Conservation (phyloP, 192 early-diverging fungal species). For the Coemansia pectinata region DNA sequence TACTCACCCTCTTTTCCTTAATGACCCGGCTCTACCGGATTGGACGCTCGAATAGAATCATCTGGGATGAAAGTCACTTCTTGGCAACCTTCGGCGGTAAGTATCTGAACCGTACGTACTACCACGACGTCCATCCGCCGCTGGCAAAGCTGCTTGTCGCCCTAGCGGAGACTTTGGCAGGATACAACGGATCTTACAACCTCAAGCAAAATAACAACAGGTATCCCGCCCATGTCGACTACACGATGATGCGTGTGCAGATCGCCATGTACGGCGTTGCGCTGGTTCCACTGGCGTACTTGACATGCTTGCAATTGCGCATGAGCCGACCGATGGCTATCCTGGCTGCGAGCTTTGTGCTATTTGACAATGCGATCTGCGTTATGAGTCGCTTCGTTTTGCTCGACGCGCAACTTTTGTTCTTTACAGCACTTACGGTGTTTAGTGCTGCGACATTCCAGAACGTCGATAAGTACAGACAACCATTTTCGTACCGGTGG, state of each 20-base stretch:
- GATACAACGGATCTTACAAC: slow-evolving; percentile 68
- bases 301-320: slow-evolving; percentile 62
- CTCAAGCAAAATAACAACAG: slow-evolving; percentile 63
- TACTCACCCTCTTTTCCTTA: slow-evolving; percentile 65
- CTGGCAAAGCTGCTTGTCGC: slow-evolving; percentile 80
- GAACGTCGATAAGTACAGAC: slow-evolving; percentile 48
- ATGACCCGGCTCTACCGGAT: slow-evolving; percentile 69
- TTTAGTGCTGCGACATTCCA: slow-evolving; percentile 62
- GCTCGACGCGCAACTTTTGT: slow-evolving; percentile 73
- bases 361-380: slow-evolving; percentile 69
- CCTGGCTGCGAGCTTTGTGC: slow-evolving; percentile 61
- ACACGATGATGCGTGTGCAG: slow-evolving; percentile 65
- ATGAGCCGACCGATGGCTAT: slow-evolving; percentile 57
- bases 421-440: slow-evolving; percentile 63
- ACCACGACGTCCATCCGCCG: slow-evolving; percentile 98
- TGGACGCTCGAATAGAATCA: slow-evolving; percentile 58
- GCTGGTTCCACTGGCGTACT: slow-evolving; percentile 70
- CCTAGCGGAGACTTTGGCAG: slow-evolving; percentile 62
- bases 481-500: slow-evolving; percentile 67
- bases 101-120: slow-evolving; percentile 91
- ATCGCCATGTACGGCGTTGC: slow-evolving; percentile 66
- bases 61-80: slow-evolving; percentile 74
- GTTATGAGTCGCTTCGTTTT: slow-evolving; percentile 73
- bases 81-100: slow-evolving; percentile 74
- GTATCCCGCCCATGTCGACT: slow-evolving; percentile 67